These are phyloP conservation scores for Fusarium phyllophilum DNA, from an alignment of 2,329 filamentous ascomycete genomes.

Conservation along the genomic window DNA sequence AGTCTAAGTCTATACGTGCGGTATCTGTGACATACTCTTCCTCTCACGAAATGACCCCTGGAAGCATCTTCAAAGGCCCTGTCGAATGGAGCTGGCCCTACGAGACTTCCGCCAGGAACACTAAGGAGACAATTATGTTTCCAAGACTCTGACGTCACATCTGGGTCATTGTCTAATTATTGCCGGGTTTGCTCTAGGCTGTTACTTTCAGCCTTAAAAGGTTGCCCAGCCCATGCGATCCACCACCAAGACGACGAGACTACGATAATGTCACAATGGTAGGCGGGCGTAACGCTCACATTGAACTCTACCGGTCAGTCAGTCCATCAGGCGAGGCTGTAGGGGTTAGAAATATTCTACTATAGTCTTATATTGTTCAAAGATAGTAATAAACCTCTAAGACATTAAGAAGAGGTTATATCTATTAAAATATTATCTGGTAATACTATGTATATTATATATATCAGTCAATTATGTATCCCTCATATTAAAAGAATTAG, in stretches of 20 bases:
- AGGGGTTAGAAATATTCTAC: neutral
- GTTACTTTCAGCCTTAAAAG: slow-evolving; percentile 25
- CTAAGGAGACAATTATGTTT: neutral
- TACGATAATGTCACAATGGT: slow-evolving; percentile 1
- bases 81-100: neutral
- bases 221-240: slow-evolving; percentile 5
- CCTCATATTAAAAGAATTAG: neutral
- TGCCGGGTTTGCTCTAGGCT: slow-evolving; percentile 15
- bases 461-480: neutral
- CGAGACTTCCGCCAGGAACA: neutral
- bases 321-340: neutral
- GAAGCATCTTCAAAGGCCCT: neutral
- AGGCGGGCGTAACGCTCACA: slow-evolving; percentile 15
- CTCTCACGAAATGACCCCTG: neutral
- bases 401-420: neutral
- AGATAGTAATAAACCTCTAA: neutral
- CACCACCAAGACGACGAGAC: slow-evolving; percentile 1
- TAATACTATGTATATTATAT: too few relatives aligned
- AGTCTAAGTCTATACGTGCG: neutral
- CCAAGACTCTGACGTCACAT: slow-evolving; percentile 27
- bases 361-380: neutral
- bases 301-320: neutral
- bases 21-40: neutral
- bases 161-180: slow-evolving; percentile 7
- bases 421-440: neutral